Conservation (phyloP, 257 asterid genomes). For the Forsythia viridissima region DNA sequence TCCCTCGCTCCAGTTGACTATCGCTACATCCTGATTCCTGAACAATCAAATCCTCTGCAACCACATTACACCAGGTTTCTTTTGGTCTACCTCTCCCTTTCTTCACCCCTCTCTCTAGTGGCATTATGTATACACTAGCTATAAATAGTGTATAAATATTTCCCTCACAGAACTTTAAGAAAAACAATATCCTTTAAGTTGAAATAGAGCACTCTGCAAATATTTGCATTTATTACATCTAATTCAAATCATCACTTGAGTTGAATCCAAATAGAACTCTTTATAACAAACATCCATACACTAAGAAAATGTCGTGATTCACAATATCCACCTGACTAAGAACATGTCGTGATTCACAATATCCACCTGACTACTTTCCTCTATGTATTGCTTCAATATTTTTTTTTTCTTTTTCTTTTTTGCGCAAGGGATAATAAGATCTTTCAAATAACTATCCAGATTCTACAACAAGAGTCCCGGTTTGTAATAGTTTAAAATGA, state of each 20-base stretch:
- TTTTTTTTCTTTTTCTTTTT: neutral
- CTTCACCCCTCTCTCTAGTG: neutral
- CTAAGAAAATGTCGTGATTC: neutral
- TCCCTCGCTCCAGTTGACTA: neutral
- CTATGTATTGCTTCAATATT: no score
- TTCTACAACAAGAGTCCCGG: neutral
- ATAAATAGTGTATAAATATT: no score
- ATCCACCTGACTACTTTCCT: neutral
- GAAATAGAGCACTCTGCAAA: neutral
- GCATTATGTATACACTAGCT: neutral
- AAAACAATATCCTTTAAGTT: neutral
- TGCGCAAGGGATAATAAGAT: neutral
- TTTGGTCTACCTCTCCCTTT: neutral
- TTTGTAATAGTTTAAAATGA: neutral
- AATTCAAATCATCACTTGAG: neutral
- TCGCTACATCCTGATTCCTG: neutral
- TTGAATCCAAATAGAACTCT: neutral
- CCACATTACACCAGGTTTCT: neutral
- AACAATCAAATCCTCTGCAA: neutral
- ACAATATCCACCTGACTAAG: neutral
- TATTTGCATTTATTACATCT: neutral
- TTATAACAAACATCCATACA: neutral
- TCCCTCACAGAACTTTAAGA: neutral
- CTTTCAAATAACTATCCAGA: neutral
- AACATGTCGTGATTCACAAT: neutral